These are phyloP conservation scores for Fusarium coffeatum DNA, from an alignment of 2,329 filamentous ascomycete genomes.

Conservation along the genomic window DNA sequence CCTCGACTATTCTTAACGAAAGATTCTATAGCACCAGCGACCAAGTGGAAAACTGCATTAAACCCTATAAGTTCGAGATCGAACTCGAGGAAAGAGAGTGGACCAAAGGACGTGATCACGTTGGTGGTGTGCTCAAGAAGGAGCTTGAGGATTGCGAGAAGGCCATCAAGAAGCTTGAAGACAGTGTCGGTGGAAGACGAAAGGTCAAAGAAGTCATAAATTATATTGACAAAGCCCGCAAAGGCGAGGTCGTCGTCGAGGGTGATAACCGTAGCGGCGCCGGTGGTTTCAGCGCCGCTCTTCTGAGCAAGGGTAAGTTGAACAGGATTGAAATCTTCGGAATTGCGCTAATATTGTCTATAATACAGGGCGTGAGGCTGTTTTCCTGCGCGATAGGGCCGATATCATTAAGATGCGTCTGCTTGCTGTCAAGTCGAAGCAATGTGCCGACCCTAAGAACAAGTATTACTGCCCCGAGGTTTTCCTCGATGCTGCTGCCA, in stretches of 20 bases:
- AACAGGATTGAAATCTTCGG: not conserved
- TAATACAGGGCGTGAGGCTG: slow-evolving; percentile 81
- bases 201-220: slow-evolving; percentile 90
- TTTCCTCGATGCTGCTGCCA: slow-evolving; percentile 96
- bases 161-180: slow-evolving; percentile 81
- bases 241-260: slow-evolving; percentile 85
- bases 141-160: slow-evolving; percentile 87
- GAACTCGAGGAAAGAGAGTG: slow-evolving; percentile 94
- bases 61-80: slow-evolving; percentile 98
- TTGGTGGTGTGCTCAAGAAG: slow-evolving; percentile 81
- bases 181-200: slow-evolving; percentile 79
- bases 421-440: slow-evolving; percentile 87
- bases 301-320: slow-evolving; percentile 80
- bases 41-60: slow-evolving; percentile 98
- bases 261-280: slow-evolving; percentile 86
- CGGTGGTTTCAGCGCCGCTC: slow-evolving; percentile 89
- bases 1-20: slow-evolving; percentile 89
- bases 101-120: slow-evolving; percentile 85
- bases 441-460: slow-evolving; percentile 84
- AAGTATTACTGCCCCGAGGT: slow-evolving; percentile 98
- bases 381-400: slow-evolving; percentile 92
- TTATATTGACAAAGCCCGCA: slow-evolving; percentile 91
- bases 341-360: slow-evolving; percentile 42
- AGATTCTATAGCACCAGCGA: slow-evolving; percentile 97
- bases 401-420: slow-evolving; percentile 93